phyloP scores from a whole-genome alignment of 1,284 basidiomycete species.

The Austropuccinia psidii region DNA sequence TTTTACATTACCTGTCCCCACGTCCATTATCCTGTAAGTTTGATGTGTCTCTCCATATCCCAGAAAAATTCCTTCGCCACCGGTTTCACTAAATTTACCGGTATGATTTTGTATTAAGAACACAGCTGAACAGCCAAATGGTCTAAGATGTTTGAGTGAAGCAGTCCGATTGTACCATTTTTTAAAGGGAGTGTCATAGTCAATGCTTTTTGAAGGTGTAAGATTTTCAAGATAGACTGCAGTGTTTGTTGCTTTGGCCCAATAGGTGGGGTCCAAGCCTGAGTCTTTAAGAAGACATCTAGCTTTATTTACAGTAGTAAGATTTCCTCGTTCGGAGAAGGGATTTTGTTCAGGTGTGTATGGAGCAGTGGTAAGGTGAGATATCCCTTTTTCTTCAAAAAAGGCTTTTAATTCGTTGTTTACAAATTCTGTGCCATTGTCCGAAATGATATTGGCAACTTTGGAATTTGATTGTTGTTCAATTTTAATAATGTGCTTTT shows the following conservation, averaged over 20 bases:
- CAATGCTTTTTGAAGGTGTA: background rate
- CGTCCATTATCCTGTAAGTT: background rate
- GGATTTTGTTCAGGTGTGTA: slow-evolving; percentile 8
- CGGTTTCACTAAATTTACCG: background rate
- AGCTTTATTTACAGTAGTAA: background rate
- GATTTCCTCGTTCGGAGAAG: background rate
- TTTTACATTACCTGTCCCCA: background rate
- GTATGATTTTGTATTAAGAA: background rate
- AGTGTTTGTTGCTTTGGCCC: background rate
- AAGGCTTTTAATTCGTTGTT: background rate
- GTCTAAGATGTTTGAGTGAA: background rate
- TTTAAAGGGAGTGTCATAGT: background rate
- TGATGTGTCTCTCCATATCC: slow-evolving; percentile 1
- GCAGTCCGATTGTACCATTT: background rate
- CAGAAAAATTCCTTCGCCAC: background rate
- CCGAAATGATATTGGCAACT: background rate
- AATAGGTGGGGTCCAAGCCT: background rate
- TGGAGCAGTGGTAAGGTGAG: background rate
- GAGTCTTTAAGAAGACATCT: background rate
- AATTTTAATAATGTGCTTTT: too few species aligned
- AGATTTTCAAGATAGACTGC: slow-evolving; percentile 9
- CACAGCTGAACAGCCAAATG: background rate
- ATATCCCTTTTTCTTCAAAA: background rate
- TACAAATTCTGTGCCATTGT: slow-evolving; percentile 15
- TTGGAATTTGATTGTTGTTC: too few species aligned